A percentile compares a stretch with the other conserved stretches of the same genome.
Conservation (phyloP, 2,329 filamentous ascomycete genomes). For the Chaetomium sp. region DNA sequence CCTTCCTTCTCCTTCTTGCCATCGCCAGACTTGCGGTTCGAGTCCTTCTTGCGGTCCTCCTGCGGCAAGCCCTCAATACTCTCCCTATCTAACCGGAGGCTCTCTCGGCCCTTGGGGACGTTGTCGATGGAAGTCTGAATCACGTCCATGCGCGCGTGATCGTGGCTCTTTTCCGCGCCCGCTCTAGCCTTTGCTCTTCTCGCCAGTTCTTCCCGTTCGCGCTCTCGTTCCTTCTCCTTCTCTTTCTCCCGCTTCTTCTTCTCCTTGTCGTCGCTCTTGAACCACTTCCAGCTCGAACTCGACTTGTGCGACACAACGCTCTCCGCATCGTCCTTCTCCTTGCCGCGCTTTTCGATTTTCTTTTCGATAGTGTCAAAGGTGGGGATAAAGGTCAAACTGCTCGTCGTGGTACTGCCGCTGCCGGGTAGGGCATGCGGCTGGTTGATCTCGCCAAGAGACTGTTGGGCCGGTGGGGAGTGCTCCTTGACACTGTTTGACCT, state of each 20-base stretch:
- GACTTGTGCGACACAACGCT: constrained; percentile 72
- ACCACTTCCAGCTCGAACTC: constrained; percentile 76
- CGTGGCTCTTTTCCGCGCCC: constrained; percentile 55
- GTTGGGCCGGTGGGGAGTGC: constrained; percentile 15
- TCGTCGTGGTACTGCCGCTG: constrained; percentile 60
- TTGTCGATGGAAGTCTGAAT: constrained; percentile 81
- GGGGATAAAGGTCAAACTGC: constrained; percentile 73
- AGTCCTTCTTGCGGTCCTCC: constrained; percentile 77
- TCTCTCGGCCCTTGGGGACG: constrained; percentile 66
- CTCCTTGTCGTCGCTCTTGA: constrained; percentile 71
- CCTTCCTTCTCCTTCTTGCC: constrained; percentile 89
- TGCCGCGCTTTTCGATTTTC: constrained; percentile 66
- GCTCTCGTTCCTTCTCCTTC: constrained; percentile 44
- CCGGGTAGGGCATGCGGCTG: constrained; percentile 64
- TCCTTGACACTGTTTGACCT: constrained; percentile 13
- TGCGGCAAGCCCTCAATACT: constrained; percentile 64
- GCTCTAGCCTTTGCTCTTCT: constrained; percentile 53
- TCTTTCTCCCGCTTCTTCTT: constrained; percentile 59
- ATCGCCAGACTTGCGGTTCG: constrained; percentile 62
- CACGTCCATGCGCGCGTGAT: constrained; percentile 77
- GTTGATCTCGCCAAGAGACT: constrained; percentile 55
- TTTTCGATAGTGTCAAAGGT: constrained; percentile 52
- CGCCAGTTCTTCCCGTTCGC: constrained; percentile 46
- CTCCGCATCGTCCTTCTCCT: constrained; percentile 60
- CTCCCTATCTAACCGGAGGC: constrained; percentile 75